A percentile compares a stretch with the other conserved stretches of the same genome.
phyloP scores from a whole-genome alignment of 2,329 filamentous ascomycete species.

The Diaporthe sp. region DNA sequence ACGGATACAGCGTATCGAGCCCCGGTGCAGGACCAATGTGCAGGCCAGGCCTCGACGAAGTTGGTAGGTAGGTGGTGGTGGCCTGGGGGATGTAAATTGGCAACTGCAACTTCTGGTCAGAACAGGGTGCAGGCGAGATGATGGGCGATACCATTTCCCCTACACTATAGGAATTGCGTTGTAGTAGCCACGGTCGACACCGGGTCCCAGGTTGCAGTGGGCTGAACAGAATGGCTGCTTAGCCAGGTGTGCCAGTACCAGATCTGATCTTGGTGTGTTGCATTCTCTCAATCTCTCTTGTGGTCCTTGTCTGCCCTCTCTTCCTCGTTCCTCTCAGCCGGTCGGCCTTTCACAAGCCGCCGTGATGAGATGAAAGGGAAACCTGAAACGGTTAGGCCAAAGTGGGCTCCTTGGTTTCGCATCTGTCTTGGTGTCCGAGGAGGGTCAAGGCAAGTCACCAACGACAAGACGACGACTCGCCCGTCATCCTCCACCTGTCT shows the following conservation, averaged over 20 bases:
- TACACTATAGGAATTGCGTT: not conserved
- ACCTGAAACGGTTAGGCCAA: constrained; percentile 26
- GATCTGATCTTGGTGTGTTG: constrained; percentile 25
- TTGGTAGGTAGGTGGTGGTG: constrained; percentile 3
- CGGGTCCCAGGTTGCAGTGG: not conserved
- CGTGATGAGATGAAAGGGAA: constrained; percentile 27
- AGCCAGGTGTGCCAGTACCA: not conserved
- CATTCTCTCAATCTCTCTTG: constrained; percentile 12
- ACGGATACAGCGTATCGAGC: constrained; percentile 13
- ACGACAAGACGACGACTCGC: not conserved
- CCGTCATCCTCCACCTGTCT: not conserved
- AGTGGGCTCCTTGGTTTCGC: constrained; percentile 27
- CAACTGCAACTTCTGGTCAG: not conserved
- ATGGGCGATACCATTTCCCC: constrained; percentile 5
- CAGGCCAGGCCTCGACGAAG: constrained; percentile 15
- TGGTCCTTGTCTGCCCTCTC: not conserved
- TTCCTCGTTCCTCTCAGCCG: not conserved
- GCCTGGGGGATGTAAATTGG: constrained; percentile 29
- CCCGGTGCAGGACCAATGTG: not conserved
- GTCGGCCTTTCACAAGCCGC: constrained; percentile 25
- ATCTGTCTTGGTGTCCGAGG: constrained; percentile 21
- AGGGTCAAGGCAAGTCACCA: constrained; percentile 15
- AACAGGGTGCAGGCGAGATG: constrained; percentile 30
- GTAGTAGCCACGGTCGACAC: not conserved
- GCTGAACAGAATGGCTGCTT: not conserved